These are phyloP conservation scores for Coniosporium uncinatum DNA, from an alignment of 2,329 filamentous ascomycete genomes.

Conservation along the genomic window DNA sequence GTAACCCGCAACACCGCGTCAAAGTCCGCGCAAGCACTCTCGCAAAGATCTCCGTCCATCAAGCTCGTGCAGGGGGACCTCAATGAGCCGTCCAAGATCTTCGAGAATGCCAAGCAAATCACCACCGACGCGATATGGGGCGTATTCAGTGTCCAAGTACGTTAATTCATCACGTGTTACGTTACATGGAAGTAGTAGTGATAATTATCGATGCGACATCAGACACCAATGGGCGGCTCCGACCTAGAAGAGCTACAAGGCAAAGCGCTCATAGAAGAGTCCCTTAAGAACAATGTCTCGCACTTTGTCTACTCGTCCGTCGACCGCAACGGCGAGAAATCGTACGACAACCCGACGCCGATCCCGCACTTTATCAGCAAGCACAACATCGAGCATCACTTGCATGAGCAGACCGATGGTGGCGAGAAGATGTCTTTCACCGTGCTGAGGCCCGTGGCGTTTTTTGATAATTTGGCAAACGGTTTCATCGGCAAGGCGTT, in stretches of 20 bases:
- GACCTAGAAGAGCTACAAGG: slow-evolving; percentile 48
- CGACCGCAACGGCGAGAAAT: slow-evolving; percentile 54
- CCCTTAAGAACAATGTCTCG: slow-evolving; percentile 46
- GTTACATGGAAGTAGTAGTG: too few species aligned
- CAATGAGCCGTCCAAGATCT: slow-evolving; percentile 43
- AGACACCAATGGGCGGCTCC: slow-evolving; percentile 38
- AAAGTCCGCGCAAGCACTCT: slow-evolving; percentile 41
- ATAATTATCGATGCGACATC: too few species aligned
- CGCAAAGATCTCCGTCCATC: slow-evolving; percentile 37
- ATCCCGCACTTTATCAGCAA: slow-evolving; percentile 60
- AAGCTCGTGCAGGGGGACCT: slow-evolving; percentile 54
- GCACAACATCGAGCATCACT: slow-evolving; percentile 54
- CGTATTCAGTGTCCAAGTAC: slow-evolving; percentile 51
- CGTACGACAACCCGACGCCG: slow-evolving; percentile 44
- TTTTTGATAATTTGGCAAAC: slow-evolving; percentile 53
- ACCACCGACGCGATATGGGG: slow-evolving; percentile 43
- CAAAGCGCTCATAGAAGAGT: slow-evolving; percentile 51
- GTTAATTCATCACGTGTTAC: neutral
- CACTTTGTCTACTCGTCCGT: slow-evolving; percentile 61
- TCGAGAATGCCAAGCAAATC: slow-evolving; percentile 33
- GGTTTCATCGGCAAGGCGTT: slow-evolving; percentile 43
- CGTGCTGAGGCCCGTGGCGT: slow-evolving; percentile 55
- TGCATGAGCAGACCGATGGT: slow-evolving; percentile 39
- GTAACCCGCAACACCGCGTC: slow-evolving; percentile 53
- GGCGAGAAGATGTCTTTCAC: slow-evolving; percentile 54